Conservation (phyloP, 2,329 filamentous ascomycete genomes). For the Geoglossum cookeanum region DNA sequence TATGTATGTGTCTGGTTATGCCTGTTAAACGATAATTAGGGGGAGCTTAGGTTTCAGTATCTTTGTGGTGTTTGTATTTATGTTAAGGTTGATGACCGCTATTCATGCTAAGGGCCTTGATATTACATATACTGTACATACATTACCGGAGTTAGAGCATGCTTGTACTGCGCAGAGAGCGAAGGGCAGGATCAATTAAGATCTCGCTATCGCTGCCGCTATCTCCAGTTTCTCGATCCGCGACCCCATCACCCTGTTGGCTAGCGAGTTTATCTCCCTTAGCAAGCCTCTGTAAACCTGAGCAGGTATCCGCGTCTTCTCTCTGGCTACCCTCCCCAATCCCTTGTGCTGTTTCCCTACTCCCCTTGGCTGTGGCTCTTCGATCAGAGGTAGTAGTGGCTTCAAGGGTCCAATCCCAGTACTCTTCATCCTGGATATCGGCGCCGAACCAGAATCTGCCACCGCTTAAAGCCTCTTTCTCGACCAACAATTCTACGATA, state of each 20-base stretch:
- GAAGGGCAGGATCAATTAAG: background rate
- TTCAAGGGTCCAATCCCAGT: background rate
- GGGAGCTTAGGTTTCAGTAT: no score
- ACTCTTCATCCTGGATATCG: background rate
- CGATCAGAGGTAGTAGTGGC: background rate
- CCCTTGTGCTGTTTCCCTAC: background rate
- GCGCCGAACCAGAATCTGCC: conserved; percentile 1
- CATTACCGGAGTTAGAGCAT: no score
- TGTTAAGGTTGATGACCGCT: no score
- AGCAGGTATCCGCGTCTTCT: background rate
- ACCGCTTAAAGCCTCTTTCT: background rate
- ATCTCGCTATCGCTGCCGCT: background rate
- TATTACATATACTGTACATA: no score
- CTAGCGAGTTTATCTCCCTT: background rate
- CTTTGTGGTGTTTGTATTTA: no score
- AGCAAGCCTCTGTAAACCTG: background rate
- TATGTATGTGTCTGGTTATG: no score
- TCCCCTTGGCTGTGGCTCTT: background rate
- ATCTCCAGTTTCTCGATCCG: background rate
- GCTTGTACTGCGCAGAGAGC: background rate
- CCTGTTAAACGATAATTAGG: no score
- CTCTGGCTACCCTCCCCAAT: background rate
- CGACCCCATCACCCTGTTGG: background rate
- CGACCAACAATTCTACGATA: background rate
- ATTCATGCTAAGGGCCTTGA: no score